Base-by-base conservation (phyloP, 139 green algal genomes). In the Tetraselmis striata region DNA sequence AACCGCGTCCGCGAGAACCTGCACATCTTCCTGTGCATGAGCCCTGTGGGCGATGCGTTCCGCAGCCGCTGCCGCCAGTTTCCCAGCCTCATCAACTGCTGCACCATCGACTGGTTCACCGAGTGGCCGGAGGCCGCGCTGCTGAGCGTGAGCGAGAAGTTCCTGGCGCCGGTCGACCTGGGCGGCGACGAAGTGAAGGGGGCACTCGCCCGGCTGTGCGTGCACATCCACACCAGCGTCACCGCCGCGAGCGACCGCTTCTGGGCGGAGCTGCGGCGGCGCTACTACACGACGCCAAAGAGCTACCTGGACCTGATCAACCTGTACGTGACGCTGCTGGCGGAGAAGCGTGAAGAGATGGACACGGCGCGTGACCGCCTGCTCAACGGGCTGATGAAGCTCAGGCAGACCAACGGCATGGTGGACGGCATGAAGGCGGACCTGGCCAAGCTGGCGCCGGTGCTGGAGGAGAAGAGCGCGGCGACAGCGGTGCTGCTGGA, bases 251-350 rank as follows among this genome's bases (percentile, higher is more conserved):
- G 83, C 29, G 88, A 93, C 0, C 84, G 86, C 25, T 94, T 95
- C 84, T 94, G 85, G 59, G 80, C 84, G 2, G 90, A 95, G 88
- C 89, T 95, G 77, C 76, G 89, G 32, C 82, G 84, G 2, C 79
- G 79, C 76, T 88, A 85, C 30, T 97, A 97, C 87, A 96, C 92
- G 28, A 96, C 93, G 24, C 94, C 94, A 59, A 97, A 96, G 87
- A 92, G 83, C 59, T 97, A 96, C 85, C 86, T 96, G 59, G 94
- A 97, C 86, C 89, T 97, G 23, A 96, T 97, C 81, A 92, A 91
- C 78, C 87, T 96, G 25, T 97, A 96, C 88, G 74, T 79, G 23
- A 29, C 79, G 58, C 77, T 90, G 74, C 79, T 89, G 27, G 78
- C 18, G 27, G 84, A 89, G 82, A 89, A 89, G 79, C 27, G 89